Base-by-base conservation (phyloP, 2,329 filamentous ascomycete genomes). In the Gliomastix tumulicola region DNA sequence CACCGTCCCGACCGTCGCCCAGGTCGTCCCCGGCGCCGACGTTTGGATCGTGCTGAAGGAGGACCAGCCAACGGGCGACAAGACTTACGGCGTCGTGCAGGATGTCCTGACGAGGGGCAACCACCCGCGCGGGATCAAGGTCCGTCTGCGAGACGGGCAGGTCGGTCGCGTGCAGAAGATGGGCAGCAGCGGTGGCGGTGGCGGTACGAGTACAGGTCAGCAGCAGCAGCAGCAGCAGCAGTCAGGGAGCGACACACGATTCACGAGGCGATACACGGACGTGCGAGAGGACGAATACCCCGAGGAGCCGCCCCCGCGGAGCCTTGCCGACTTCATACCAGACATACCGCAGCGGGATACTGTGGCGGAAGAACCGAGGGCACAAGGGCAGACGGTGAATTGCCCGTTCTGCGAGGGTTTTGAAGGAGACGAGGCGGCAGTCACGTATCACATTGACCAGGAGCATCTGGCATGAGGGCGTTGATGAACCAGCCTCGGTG, bases 81-180 rank as follows among this genome's bases (percentile, higher is more conserved):
- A 86, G 48, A 84, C 87, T 2, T 64, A 68, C 31, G 85, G 85
- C 18, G 57, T 68, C 6, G 76, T 90, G 2, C 68, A 71, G 36
- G 75, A 87, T 32, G 56, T 89, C 0, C 66, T 90, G 33, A 89
- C 84, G 3, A 66, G 74, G 2, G 82, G 83, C 19, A 76, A 89
- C 46, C 85, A 90, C 49, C 82, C 83, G 4, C 71, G 82, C 9
- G 85, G 85, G 23, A 85, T 89, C 62, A 90, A 89, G 57, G 84
- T 89, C 18, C 75, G 84, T 3, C 65, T 90, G 6, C 61, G 65
- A 2, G 82, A 85, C 54, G 84, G 84, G 2, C 69, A 82, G 19
- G 75, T 90, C 4, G 85, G 85, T 3, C 65, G 85, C 13, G 85
- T 90, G 20, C 85, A 89, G 57, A 65, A 69, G 31, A 69, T 86